Evolutionary conservation across 2,329 filamentous ascomycete genomes (phyloP), one percentile per base, ranked within the genome.

Genomic region (Immersiporthe knoxdaviesiana): DNA sequence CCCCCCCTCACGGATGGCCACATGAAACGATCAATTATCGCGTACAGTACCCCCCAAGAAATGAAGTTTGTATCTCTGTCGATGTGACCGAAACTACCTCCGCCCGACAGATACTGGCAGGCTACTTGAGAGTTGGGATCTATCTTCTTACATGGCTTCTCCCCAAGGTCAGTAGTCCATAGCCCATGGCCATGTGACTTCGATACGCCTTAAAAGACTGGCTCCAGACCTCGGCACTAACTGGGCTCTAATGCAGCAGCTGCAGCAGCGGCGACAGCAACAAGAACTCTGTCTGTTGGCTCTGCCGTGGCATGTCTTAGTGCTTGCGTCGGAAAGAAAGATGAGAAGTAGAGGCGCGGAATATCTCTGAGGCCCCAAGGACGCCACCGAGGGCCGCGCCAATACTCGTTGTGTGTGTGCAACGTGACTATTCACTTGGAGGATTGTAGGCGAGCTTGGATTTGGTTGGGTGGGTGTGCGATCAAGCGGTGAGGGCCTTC

Each of bases 401-500:
- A 41, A n/a, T 41, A n/a, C 30, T n/a, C 54, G 5, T 10, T n/a
- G 69, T 71, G 59, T 64, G 44, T n/a, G 69, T 71, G 59, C 67
- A 37, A 71, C 67, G 44, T 71, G 69, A 71, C 67, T 59, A 14
- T 71, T 71, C 69, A 67, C 58, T 37, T 65, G 54, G 30, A 62
- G 39, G 27, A 70, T 21, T 21, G 68, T 60, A 63, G 27, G 52
- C 54, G 68, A 68, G 61, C 41, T 24, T 32, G 37, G 14, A 35
- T 47, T n/a, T 47, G 24, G 52, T 37, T 41, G 44, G 11, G 30
- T 4, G 60, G 47, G 27, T 59, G 52, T n/a, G 61, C 44, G 11
- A 65, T 65, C 61, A 47, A 50, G 67, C 69, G 67, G 67, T 71
- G 67, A 67, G 64, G 69, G 41, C 69, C 67, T 64, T 67, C 64